Evolutionary conservation across 768 basidiomycete genomes (phyloP).

Genomic region (Podaxis sp.): DNA sequence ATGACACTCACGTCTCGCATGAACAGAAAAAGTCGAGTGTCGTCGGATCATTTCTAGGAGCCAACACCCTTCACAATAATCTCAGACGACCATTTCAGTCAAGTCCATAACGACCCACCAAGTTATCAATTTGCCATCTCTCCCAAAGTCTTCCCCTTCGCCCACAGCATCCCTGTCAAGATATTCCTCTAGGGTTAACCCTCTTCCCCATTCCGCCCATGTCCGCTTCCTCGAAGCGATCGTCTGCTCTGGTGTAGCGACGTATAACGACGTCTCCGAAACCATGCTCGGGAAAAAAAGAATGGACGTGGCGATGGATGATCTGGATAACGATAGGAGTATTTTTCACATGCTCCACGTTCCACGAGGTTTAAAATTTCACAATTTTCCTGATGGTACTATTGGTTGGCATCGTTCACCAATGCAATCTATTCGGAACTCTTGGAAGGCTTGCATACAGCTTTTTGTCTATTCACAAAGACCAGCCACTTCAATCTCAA

Average conservation of each 20-base stretch:
- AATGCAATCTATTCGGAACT: too few relatives aligned
- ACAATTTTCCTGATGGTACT: neutral
- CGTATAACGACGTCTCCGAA: conserved; percentile 14
- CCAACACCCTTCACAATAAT: conserved; percentile 45
- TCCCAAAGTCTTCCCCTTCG: conserved; percentile 38
- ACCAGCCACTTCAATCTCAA: too few relatives aligned
- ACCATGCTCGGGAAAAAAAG: neutral
- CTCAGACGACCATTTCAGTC: neutral
- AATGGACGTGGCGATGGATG: neutral
- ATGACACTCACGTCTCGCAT: conserved; percentile 52
- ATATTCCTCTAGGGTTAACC: conserved; percentile 41
- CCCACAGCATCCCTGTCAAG: conserved; percentile 34
- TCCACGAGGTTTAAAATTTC: neutral
- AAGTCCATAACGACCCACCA: conserved; percentile 33
- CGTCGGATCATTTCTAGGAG: conserved; percentile 42
- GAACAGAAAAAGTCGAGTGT: conserved; percentile 54
- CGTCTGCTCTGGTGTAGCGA: conserved; percentile 43
- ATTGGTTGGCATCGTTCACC: too few relatives aligned
- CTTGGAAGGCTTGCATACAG: too few relatives aligned
- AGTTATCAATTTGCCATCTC: conserved; percentile 40
- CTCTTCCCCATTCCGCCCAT: conserved; percentile 37
- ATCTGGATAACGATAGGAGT: neutral
- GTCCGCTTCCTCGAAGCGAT: conserved; percentile 31
- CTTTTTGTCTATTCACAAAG: too few relatives aligned
- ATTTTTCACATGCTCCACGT: conserved; percentile 7